Evolutionary conservation across 768 basidiomycete genomes (phyloP).

Genomic region (Russula olivacea): DNA sequence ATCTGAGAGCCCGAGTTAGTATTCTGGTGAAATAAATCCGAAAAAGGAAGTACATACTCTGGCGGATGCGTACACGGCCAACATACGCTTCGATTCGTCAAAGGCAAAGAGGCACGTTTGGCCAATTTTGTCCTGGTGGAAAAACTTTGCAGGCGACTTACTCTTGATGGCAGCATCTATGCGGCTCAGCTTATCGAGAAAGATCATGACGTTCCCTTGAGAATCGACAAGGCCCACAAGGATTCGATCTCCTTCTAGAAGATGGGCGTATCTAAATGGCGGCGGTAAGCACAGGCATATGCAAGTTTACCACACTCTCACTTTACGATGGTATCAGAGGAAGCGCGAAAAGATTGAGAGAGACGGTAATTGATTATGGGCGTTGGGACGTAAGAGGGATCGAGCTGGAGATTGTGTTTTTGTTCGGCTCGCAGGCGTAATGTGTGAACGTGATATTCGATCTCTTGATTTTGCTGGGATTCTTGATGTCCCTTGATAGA

Average conservation of each 20-base stretch:
- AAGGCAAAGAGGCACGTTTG: constrained; percentile 42
- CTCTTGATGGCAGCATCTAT: constrained; percentile 10
- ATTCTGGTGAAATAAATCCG: no score
- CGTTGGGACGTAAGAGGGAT: constrained; percentile 16
- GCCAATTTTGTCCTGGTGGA: constrained; percentile 46
- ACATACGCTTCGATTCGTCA: constrained; percentile 47
- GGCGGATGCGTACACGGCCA: constrained; percentile 42
- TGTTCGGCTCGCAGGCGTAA: constrained; percentile 14
- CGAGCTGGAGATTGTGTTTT: constrained; percentile 19
- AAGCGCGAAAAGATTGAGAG: constrained; percentile 11
- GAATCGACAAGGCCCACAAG: constrained; percentile 15
- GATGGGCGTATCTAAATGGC: constrained; percentile 13
- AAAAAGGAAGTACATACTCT: constrained; percentile 32
- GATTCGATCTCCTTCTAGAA: constrained; percentile 19
- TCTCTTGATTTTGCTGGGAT: constrained; percentile 11
- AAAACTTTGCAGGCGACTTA: constrained; percentile 5
- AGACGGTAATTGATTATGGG: constrained; percentile 9
- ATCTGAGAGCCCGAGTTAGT: constrained; percentile 23
- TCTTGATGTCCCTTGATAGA: constrained; percentile 12
- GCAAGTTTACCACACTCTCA: background rate
- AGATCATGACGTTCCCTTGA: constrained; percentile 14
- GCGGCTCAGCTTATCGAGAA: constrained; percentile 11
- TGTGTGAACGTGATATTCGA: constrained; percentile 10
- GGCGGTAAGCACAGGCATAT: background rate
- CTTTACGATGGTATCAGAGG: constrained; percentile 9